Evolutionary conservation across 805 yeast species (phyloP).

Genomic region (Saccharomycopsis capsularis): DNA sequence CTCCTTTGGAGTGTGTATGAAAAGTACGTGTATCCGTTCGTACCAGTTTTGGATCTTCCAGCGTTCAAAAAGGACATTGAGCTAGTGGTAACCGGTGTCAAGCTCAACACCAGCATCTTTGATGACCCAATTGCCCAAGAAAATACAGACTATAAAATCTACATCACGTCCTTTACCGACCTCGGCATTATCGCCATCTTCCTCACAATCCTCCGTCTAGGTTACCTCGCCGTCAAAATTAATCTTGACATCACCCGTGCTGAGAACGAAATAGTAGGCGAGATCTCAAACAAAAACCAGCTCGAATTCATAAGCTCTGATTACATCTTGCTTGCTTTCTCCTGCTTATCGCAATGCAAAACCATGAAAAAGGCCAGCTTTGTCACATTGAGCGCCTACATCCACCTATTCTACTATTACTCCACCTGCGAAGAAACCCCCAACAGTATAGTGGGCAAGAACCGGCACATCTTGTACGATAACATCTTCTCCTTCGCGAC

Average conservation of each 20-base stretch:
- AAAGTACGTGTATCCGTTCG: slow-evolving; percentile 16
- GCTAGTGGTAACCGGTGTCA: slow-evolving; percentile 9
- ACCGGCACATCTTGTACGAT: background rate
- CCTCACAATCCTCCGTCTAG: slow-evolving; percentile 11
- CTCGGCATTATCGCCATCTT: slow-evolving; percentile 8
- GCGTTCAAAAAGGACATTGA: slow-evolving; percentile 11
- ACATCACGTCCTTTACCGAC: slow-evolving; percentile 5
- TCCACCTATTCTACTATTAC: slow-evolving; percentile 10
- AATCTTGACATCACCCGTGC: slow-evolving; percentile 7
- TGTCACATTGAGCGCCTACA: slow-evolving; percentile 2
- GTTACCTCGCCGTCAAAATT: slow-evolving; percentile 13
- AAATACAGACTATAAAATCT: slow-evolving; percentile 3
- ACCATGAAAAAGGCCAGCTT: slow-evolving; percentile 9
- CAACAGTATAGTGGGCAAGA: slow-evolving; percentile 8
- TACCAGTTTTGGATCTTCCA: slow-evolving; percentile 11
- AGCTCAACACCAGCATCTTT: background rate
- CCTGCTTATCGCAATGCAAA: slow-evolving; percentile 13
- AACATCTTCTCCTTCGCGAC: slow-evolving; percentile 5
- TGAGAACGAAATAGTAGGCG: background rate
- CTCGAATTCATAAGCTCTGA: slow-evolving; percentile 4
- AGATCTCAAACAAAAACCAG: background rate
- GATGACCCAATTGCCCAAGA: background rate
- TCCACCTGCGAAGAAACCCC: slow-evolving; percentile 12
- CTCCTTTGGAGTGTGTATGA: slow-evolving; percentile 13
- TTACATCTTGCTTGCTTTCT: slow-evolving; percentile 13